Conservation (phyloP, 2,329 filamentous ascomycete genomes). For the Paraphaeosphaeria sporulosa region DNA sequence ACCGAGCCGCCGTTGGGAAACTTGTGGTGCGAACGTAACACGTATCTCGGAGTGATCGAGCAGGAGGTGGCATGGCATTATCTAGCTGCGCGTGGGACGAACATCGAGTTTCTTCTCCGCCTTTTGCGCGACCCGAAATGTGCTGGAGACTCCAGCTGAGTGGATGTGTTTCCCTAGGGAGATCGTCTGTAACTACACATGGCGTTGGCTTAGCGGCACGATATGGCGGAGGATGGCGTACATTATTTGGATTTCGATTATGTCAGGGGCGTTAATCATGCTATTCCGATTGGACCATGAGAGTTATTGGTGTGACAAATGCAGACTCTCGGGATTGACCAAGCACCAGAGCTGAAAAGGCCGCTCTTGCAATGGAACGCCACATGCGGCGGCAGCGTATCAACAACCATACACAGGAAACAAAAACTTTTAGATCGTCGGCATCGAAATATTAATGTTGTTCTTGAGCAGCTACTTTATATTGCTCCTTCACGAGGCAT, state of each 20-base stretch:
- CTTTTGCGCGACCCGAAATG: slow-evolving; percentile 7
- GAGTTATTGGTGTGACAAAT: not conserved
- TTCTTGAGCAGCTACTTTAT: not conserved
- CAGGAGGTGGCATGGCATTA: not conserved
- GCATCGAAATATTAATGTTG: not conserved
- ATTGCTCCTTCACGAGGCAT: not conserved
- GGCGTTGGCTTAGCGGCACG: too few species aligned
- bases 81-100: slow-evolving; percentile 5
- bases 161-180: not conserved
- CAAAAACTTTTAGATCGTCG: not conserved
- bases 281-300: not conserved
- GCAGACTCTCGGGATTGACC: not conserved
- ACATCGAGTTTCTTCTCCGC: slow-evolving; percentile 3
- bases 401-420: not conserved
- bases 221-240: not conserved
- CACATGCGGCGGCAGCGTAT: not conserved
- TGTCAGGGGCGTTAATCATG: too few species aligned
- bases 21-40: not conserved
- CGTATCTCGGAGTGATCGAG: not conserved
- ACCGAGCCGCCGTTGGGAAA: not conserved
- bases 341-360: not conserved
- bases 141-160: not conserved
- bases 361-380: not conserved
- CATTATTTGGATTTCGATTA: not conserved
- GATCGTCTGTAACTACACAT: not conserved